Base-by-base conservation (phyloP, 1,139 yeast genomes). In the Suhomyces bolitotheri region DNA sequence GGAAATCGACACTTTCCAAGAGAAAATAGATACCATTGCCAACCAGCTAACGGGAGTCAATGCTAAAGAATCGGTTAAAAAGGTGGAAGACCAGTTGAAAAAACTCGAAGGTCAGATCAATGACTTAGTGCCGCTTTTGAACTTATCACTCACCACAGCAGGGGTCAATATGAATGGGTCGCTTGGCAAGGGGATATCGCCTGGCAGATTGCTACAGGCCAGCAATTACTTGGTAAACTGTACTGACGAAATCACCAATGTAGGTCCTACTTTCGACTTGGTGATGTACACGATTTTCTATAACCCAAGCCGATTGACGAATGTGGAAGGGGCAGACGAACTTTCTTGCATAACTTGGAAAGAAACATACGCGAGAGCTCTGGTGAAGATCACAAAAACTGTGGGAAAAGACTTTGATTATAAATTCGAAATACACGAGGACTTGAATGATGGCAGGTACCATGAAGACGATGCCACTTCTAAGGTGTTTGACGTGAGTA, bases 361-460 rank as follows among this genome's bases (percentile, higher is more conserved):
- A 47, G 95, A 85, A 49, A 82, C 81, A 39, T 78, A 65, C 58
- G 82, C 88, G 6, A 66, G 80, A 37, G 75, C 83, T 27, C 56
- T 60, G 38, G 74, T 77, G 1, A 57, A 62, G 15, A 53, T 82
- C 7, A 46, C 51, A 3, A 43, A 44, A 2, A 36, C 27, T 20
- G 40, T 40, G 16, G 49, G 34, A 16, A 31, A 29, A 23, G 25
- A 47, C 3, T 80, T 62, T 47, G 46, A 54, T 4, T 84, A 82
- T 51, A 54, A 54, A 7, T 49, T 86, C 24, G 58, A 53, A 8
- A 64, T 86, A 2, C 56, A 54, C 2, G 94, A 86, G 50, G 76
- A 75, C 49, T 78, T 82, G 40, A 71, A 83, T 50, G 95, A 86
- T 57, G 88, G 78, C 0, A 62, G 95, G 39, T 86, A 82, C 51